Base-by-base conservation (phyloP, 176 grass and related monocot species). In the Oryza nivara region DNA sequence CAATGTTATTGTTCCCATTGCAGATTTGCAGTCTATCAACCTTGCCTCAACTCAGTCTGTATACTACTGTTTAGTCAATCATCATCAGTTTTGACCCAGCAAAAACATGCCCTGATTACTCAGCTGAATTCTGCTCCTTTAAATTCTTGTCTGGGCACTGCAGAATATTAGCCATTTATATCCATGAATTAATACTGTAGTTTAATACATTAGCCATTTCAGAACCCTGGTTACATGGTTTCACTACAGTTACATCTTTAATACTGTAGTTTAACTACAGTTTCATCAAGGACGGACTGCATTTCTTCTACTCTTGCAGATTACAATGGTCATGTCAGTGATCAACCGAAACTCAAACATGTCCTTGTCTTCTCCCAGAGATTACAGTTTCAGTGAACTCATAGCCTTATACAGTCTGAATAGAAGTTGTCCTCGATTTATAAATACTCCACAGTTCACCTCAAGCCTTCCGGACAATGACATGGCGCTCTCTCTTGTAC, bases 381-480 rank as follows among this genome's bases (percentile, higher is more conserved):
- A 40, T 68, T 75, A 80, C 80, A 74, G 68, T 70, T 68, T 79
- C 30, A 68, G 60, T 22, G 9, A 26, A 0, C 2, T 32, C 5
- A 40, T 40, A 32, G 38, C 38, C 5, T 58, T 58, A 8, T 58
- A 58, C 17, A 20, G 52, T 58, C 17, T 58, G 52, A 17, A 58
- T 56, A 36, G 1, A 60, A 9, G 45, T 19, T 38, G 8, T 28
- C 38, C 26, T 41, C 35, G 36, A 4, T 77, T 20, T 78, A 11
- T 63, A 22, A 35, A 12, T 34, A 35, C 71, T 36, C 65, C 26
- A 17, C 6, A 9, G 6, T 46, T 6, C 15, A 52, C 15, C 73
- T 96, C 75, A 99, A 82, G 91, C 91, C 86, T 99, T 99, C 0
- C 96, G 89, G 48, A 99, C 93, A 14, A 99, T 91, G 69, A 99